phyloP scores from a whole-genome alignment of 2,329 filamentous ascomycete genomes.

The Fusarium sp. region DNA sequence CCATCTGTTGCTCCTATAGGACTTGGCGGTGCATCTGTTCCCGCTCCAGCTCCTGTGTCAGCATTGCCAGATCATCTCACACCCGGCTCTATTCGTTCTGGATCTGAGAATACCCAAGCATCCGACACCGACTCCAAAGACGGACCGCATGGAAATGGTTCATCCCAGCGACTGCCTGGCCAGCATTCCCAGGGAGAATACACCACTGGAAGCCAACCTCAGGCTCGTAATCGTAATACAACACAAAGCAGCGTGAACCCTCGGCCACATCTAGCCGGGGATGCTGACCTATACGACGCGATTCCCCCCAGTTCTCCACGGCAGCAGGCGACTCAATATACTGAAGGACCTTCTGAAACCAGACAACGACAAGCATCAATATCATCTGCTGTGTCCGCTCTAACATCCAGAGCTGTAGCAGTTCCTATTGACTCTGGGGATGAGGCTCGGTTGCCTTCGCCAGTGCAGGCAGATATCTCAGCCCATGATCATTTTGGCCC shows the following conservation, averaged over 20 bases:
- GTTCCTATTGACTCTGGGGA: slow-evolving; percentile 23
- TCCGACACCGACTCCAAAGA: slow-evolving; percentile 7
- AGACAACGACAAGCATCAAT: slow-evolving; percentile 22
- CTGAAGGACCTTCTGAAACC: slow-evolving; percentile 8
- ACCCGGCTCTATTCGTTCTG: neutral
- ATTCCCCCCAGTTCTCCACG: slow-evolving; percentile 60
- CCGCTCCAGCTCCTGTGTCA: slow-evolving; percentile 38
- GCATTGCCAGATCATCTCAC: slow-evolving; percentile 15
- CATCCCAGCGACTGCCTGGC: slow-evolving; percentile 42
- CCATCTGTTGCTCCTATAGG: slow-evolving; percentile 55
- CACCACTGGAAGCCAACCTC: slow-evolving; percentile 45
- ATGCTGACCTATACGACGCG: slow-evolving; percentile 62
- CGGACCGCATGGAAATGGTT: slow-evolving; percentile 17
- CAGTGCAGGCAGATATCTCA: slow-evolving; percentile 15
- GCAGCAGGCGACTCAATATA: slow-evolving; percentile 13
- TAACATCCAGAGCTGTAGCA: slow-evolving; percentile 22
- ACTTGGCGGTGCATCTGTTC: slow-evolving; percentile 44
- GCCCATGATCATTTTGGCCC: slow-evolving; percentile 6
- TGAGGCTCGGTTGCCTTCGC: slow-evolving; percentile 11
- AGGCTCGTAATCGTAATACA: slow-evolving; percentile 46
- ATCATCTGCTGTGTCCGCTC: slow-evolving; percentile 34
- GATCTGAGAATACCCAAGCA: neutral
- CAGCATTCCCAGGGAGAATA: slow-evolving; percentile 55
- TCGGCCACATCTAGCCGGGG: slow-evolving; percentile 46
- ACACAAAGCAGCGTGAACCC: slow-evolving; percentile 52